phyloP scores from a whole-genome alignment of 345 rosid species.

The Pelargonium nanum region DNA sequence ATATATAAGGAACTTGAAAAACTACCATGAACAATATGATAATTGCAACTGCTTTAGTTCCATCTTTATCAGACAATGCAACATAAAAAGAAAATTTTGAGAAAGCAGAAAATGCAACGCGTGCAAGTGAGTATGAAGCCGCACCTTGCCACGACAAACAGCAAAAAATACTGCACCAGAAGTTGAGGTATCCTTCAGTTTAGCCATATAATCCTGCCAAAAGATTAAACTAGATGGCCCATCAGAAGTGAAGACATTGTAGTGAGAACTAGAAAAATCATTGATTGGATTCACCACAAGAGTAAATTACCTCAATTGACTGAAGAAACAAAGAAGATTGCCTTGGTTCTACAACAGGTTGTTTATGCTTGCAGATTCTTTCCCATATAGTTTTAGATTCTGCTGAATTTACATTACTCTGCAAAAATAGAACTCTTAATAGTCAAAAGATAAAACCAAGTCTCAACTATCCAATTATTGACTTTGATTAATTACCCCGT shows the following conservation, averaged over 20 bases:
- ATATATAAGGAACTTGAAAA: background rate
- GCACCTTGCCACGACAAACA: conserved; percentile 98
- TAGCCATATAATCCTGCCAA: conserved; percentile 71
- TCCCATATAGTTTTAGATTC: conserved; percentile 63
- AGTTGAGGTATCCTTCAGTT: conserved; percentile 60
- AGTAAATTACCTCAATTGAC: conserved; percentile 54
- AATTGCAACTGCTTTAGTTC: background rate
- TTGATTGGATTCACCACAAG: conserved; percentile 7
- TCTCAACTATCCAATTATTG: conserved; percentile 11
- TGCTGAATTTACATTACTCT: conserved; percentile 47
- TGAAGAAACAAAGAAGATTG: conserved; percentile 64
- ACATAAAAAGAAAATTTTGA: background rate
- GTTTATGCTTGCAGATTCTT: conserved; percentile 85
- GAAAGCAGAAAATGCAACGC: conserved; percentile 3
- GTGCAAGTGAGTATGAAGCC: conserved; percentile 9
- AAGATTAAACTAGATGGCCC: conserved; percentile 4
- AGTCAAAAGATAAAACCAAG: conserved; percentile 10
- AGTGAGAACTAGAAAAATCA: conserved; percentile 6
- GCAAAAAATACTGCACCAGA: conserved; percentile 92
- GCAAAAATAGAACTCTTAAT: conserved; percentile 9
- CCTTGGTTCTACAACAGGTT: conserved; percentile 90
- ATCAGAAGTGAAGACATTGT: conserved; percentile 8
- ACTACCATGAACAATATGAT: background rate
- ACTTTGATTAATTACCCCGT: conserved; percentile 39
- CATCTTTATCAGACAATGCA: background rate